Conservation (phyloP, 257 asterid species). For the Solanum raphanifolium region DNA sequence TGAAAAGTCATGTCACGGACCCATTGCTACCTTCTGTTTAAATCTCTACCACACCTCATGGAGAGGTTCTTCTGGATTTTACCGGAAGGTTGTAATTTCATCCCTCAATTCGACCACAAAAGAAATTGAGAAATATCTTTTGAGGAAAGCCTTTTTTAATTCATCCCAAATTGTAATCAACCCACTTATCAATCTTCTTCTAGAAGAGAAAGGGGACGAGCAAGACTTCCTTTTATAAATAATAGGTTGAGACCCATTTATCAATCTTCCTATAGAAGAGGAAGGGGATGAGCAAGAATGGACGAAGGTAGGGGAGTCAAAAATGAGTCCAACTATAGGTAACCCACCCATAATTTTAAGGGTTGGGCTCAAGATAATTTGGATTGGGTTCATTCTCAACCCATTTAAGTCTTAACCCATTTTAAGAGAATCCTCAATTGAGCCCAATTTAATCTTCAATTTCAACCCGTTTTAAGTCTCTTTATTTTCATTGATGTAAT, state of each 20-base stretch:
- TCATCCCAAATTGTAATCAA: too few species aligned
- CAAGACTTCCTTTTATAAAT: too few species aligned
- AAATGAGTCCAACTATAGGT: neutral
- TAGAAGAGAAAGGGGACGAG: too few species aligned
- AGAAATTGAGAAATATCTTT: too few species aligned
- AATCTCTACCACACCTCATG: neutral
- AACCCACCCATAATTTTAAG: neutral
- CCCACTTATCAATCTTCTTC: too few species aligned
- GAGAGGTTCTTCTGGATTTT: neutral
- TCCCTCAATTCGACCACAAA: too few species aligned
- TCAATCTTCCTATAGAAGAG: neutral
- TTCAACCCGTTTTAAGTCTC: neutral
- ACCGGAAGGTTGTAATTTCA: too few species aligned
- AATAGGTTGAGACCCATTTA: neutral
- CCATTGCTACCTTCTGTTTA: neutral
- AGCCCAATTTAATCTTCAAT: neutral
- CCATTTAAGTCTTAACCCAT: neutral
- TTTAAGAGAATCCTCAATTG: neutral
- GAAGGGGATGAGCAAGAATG: neutral
- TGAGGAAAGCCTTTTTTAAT: too few species aligned
- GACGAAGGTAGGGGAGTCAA: neutral
- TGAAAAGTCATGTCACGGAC: neutral
- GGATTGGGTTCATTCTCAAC: neutral
- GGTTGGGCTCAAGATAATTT: neutral
- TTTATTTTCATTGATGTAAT: neutral